Conservation (phyloP, 2,329 filamentous ascomycete species). For the Scedosporium minutisporum region DNA sequence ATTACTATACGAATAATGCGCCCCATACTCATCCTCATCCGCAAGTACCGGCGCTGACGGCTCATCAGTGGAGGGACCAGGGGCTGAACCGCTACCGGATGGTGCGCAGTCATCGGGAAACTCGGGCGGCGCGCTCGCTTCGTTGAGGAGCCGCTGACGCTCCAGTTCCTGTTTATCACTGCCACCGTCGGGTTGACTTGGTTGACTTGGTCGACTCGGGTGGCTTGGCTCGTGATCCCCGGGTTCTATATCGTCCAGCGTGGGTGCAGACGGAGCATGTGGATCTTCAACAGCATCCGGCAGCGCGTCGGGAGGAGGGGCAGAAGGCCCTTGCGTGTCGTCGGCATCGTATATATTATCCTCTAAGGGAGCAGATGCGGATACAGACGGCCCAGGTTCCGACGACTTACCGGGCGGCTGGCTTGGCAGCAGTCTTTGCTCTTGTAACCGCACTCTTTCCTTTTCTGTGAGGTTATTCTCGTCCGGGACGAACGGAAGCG, state of each 20-base stretch:
- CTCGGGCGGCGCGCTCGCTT: conserved; percentile 54
- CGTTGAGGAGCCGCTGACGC: conserved; percentile 49
- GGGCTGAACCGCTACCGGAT: background rate
- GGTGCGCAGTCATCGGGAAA: conserved; percentile 43
- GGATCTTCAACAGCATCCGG: background rate
- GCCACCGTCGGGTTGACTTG: conserved; percentile 8
- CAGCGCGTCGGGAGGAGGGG: conserved; percentile 4
- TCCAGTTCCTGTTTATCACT: conserved; percentile 80
- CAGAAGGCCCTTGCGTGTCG: conserved; percentile 19
- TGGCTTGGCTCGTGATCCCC: background rate
- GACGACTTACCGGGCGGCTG: conserved; percentile 45
- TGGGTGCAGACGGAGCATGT: conserved; percentile 31
- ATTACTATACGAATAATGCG: conserved; percentile 4
- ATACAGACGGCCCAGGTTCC: conserved; percentile 14
- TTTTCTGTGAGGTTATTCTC: conserved; percentile 69
- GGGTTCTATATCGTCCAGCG: conserved; percentile 30
- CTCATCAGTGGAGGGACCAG: conserved; percentile 16
- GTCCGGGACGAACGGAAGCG: conserved; percentile 48
- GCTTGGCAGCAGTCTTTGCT: conserved; percentile 72
- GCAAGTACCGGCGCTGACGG: conserved; percentile 50
- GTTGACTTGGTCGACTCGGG: background rate
- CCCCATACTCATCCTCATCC: conserved; percentile 41
- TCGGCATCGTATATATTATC: conserved; percentile 44
- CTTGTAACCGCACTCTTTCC: conserved; percentile 65
- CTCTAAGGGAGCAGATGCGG: conserved; percentile 23